Evolutionary conservation across 768 basidiomycete genomes (phyloP).

Genomic region (Sutorius australiensis): DNA sequence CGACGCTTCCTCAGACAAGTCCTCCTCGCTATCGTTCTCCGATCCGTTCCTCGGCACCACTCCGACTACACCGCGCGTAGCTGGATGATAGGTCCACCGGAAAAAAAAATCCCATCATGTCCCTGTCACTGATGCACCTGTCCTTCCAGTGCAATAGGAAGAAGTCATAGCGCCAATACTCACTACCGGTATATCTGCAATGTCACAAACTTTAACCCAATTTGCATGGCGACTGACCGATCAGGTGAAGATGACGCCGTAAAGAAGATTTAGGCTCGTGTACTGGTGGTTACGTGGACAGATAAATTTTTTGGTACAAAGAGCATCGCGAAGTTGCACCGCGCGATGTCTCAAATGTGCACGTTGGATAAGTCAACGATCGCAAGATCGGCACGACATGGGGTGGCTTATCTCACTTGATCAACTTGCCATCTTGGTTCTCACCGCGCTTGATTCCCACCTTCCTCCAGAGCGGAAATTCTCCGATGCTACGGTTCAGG

Average conservation of each 20-base stretch:
- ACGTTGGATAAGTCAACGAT: conserved; percentile 49
- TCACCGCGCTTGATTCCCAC: too few species aligned
- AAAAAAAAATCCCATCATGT: conserved; percentile 52
- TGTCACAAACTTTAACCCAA: conserved; percentile 46
- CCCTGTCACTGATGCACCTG: conserved; percentile 60
- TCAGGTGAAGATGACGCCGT: not conserved
- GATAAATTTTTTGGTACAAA: conserved; percentile 40
- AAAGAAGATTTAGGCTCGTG: conserved; percentile 29
- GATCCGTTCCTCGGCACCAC: conserved; percentile 36
- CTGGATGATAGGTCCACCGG: conserved; percentile 55
- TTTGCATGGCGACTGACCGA: conserved; percentile 12
- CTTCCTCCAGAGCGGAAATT: too few species aligned
- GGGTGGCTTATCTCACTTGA: too few species aligned
- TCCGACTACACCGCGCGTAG: conserved; percentile 52
- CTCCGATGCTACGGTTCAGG: too few species aligned
- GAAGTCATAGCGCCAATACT: too few species aligned
- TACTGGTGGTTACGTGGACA: conserved; percentile 39
- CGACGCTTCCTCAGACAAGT: conserved; percentile 50
- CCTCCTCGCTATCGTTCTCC: conserved; percentile 48
- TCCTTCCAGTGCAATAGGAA: not conserved
- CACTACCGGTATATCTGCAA: conserved; percentile 37
- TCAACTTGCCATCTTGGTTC: too few species aligned
- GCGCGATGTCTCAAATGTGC: conserved; percentile 40
- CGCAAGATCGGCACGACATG: conserved; percentile 50
- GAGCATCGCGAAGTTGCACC: conserved; percentile 42